Evolutionary conservation across 2,329 filamentous ascomycete genomes (phyloP), one percentile per base, ranked within the genome.

Genomic region (Hymenoscyphus fraxineus): DNA sequence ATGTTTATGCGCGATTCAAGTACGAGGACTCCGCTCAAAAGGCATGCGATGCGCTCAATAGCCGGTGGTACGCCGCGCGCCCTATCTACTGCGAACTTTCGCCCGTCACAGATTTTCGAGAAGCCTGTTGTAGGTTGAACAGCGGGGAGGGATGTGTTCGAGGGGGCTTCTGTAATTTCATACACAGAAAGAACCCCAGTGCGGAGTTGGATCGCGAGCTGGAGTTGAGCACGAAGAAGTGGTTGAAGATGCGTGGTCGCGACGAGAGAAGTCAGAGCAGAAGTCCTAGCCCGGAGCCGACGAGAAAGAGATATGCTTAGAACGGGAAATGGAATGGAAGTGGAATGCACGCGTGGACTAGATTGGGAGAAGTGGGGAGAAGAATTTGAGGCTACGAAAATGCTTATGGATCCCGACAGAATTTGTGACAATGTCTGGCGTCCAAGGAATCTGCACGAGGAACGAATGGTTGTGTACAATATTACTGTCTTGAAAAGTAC

Each of bases 1-100:
- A 99, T 80, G 95, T 99, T 75, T 99, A 99, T 82, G 95, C 95
- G 60, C 92, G 95, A 72, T 99, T 98, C 89, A 99, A 99, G 81
- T 99, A 98, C 85, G 95, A 99, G 84, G 95, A 99, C 78, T 89
- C 89, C 62, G 93, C 95, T 60, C 93, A 98, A 78, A 86, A 88
- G 69, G 95, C 95, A 67, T 97, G 94, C 84, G 95, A 98, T 80
- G 89, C 90, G 66, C 86, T 98, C 72, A 99, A 98, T 80, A 88
- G 85, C 64, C 89, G 95, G 74, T 99, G 95, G 95, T 99, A 99
- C 80, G 94, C 95, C 66, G 95, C 92, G 22, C 85, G 95, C 61
- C 95, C 95, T 69, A 96, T 99, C 79, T 99, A 99, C 83, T 97
- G 94, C 86, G 95, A 99, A 80, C 82, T 99, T 64, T 93, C 89